Percentiles rank a stretch among this genome's conserved stretches.
These are phyloP conservation scores for Cutaneotrichosporon mucoides DNA, from an alignment of 1,284 basidiomycete species.

Conservation along the genomic window DNA sequence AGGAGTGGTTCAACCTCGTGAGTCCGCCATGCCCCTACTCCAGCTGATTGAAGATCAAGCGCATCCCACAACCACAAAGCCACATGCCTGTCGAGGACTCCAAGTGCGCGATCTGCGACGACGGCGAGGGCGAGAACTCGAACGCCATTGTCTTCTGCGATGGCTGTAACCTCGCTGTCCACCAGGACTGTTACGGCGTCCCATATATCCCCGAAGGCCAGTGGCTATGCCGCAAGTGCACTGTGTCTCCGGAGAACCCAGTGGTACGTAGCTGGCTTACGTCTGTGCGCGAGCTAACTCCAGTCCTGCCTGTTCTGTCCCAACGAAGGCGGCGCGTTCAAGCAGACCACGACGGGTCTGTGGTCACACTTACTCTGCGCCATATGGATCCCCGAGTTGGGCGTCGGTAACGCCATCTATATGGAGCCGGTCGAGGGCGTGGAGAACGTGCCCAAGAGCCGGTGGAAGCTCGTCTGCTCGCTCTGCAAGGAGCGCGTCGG, in stretches of 20 bases:
- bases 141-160: conserved; percentile 99
- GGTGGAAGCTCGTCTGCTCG: conserved; percentile 94
- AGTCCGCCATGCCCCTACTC: conserved; percentile 23
- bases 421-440: conserved; percentile 97
- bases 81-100: conserved; percentile 82
- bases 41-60: conserved; percentile 64
- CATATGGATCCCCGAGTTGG: conserved; percentile 95
- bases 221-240: conserved; percentile 98
- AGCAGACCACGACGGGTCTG: conserved; percentile 86
- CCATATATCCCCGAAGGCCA: conserved; percentile 99
- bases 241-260: conserved; percentile 92
- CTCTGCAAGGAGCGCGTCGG: conserved; percentile 77
- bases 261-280: conserved; percentile 59
- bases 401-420: conserved; percentile 90
- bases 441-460: conserved; percentile 79
- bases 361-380: conserved; percentile 98
- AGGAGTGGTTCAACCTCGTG: conserved; percentile 97
- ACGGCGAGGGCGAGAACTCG: conserved; percentile 96
- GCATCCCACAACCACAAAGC: conserved; percentile 77
- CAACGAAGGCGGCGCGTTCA: conserved; percentile 96
- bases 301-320: conserved; percentile 92
- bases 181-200: conserved; percentile 99
- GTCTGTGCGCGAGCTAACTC: not conserved
- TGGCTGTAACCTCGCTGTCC: conserved; percentile 96
- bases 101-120: conserved; percentile 94